phyloP scores from a whole-genome alignment of 139 green algal genomes.

The Dunaliella sp. region DNA sequence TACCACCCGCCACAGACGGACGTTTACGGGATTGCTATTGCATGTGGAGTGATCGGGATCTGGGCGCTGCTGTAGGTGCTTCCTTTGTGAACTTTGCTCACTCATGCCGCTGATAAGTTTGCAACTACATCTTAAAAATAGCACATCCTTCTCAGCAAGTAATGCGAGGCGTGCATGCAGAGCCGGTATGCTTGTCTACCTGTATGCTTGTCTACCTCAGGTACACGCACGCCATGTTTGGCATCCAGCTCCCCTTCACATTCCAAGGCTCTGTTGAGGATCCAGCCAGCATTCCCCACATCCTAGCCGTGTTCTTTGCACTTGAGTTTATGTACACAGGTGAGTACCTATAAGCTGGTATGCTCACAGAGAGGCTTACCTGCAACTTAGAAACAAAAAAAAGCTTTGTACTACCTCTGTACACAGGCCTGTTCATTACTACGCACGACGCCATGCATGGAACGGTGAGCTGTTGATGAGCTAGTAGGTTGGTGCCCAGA shows the following conservation, averaged over 20 bases:
- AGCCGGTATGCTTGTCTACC: too few relatives aligned
- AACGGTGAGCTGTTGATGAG: too few relatives aligned
- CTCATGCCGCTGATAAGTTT: too few relatives aligned
- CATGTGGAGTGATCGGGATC: constrained; percentile 24
- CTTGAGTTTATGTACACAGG: constrained; percentile 48
- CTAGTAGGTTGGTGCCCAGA: too few relatives aligned
- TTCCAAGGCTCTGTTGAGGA: neutral
- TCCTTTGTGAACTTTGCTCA: too few relatives aligned
- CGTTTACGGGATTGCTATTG: constrained; percentile 25
- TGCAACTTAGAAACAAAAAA: too few relatives aligned
- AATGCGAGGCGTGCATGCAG: too few relatives aligned
- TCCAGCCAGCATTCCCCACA: constrained; percentile 17
- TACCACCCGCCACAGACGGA: constrained; percentile 37
- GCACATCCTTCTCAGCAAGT: too few relatives aligned
- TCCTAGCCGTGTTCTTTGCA: constrained; percentile 30
- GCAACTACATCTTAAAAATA: too few relatives aligned
- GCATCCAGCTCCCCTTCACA: constrained; percentile 24
- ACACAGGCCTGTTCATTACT: constrained; percentile 54
- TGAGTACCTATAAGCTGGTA: too few relatives aligned
- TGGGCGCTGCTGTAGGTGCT: constrained; percentile 40
- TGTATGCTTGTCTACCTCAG: too few relatives aligned
- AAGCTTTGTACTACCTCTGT: neutral
- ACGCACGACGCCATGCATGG: constrained; percentile 58
- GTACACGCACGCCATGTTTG: constrained; percentile 31
- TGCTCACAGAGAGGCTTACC: too few relatives aligned